A percentile compares a stretch with the other conserved stretches of the same genome.
These are phyloP conservation scores for Globisporangium perplexum DNA, from an alignment of 352 stramenopile genomes.

Conservation along the genomic window DNA sequence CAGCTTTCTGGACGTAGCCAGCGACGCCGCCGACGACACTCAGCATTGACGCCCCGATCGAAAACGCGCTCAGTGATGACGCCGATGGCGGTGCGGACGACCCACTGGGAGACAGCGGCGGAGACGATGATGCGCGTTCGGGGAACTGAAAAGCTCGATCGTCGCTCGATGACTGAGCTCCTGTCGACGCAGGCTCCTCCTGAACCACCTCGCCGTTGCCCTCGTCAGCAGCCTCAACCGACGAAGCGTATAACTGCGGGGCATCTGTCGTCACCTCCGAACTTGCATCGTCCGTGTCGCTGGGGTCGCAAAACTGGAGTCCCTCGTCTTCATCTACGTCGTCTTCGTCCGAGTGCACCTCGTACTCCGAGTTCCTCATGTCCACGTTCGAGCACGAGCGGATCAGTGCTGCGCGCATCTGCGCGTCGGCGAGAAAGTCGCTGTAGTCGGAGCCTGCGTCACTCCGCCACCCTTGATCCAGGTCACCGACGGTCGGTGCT, in stretches of 20 bases:
- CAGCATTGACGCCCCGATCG: conserved; percentile 53
- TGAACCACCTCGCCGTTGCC: background rate
- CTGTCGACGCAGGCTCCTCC: background rate
- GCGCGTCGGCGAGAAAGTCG: conserved; percentile 69
- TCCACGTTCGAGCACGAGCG: conserved; percentile 58
- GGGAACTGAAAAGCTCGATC: background rate
- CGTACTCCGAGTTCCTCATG: conserved; percentile 19
- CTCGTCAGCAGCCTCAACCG: background rate
- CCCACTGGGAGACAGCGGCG: conserved; percentile 10
- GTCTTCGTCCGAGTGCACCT: conserved; percentile 46
- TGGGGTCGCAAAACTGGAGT: conserved; percentile 21
- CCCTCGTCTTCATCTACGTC: conserved; percentile 26
- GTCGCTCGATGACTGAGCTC: background rate
- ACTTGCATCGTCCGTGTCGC: conserved; percentile 19
- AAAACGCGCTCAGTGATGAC: conserved; percentile 35
- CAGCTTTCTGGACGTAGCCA: conserved; percentile 63
- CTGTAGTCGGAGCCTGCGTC: conserved; percentile 74
- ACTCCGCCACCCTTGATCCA: conserved; percentile 59
- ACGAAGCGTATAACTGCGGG: background rate
- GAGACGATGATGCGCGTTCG: background rate
- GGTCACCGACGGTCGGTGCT: conserved; percentile 17
- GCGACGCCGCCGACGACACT: conserved; percentile 64
- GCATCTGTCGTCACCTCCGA: conserved; percentile 13
- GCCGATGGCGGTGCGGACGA: conserved; percentile 19
- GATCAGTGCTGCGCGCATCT: conserved; percentile 76